A percentile compares a stretch with the other conserved stretches of the same genome.
Evolutionary conservation across 805 yeast genomes (phyloP).

Genomic region (Cyberlindnera saturnus): DNA sequence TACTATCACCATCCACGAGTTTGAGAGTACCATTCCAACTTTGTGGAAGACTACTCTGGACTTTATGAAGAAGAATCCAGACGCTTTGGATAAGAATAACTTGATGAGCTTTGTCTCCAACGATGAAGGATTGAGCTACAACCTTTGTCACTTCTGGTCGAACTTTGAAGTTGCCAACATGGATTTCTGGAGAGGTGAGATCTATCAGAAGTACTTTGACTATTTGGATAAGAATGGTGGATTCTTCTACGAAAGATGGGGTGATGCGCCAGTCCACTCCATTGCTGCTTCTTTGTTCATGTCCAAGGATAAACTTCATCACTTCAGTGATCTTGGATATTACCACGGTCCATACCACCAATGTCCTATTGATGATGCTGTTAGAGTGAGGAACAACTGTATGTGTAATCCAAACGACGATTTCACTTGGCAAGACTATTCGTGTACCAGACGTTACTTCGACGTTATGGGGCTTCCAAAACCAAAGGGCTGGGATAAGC

Average conservation of each 20-base stretch:
- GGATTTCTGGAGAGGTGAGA: conserved; percentile 68
- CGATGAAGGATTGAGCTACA: conserved; percentile 66
- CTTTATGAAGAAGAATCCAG: conserved; percentile 56
- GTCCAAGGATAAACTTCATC: conserved; percentile 64
- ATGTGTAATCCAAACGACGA: conserved; percentile 64
- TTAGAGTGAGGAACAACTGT: conserved; percentile 61
- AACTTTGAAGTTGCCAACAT: conserved; percentile 79
- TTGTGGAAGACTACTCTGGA: conserved; percentile 67
- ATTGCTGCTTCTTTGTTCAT: conserved; percentile 78
- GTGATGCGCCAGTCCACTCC: conserved; percentile 90
- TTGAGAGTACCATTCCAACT: conserved; percentile 63
- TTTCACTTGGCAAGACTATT: conserved; percentile 70
- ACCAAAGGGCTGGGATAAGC: conserved; percentile 68
- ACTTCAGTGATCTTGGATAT: conserved; percentile 82
- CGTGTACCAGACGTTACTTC: conserved; percentile 64
- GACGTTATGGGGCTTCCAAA: conserved; percentile 48
- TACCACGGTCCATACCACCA: conserved; percentile 75
- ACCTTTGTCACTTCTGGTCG: conserved; percentile 88
- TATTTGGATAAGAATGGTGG: conserved; percentile 78
- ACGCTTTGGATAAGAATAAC: conserved; percentile 53
- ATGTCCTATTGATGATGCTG: conserved; percentile 64
- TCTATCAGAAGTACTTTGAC: conserved; percentile 66
- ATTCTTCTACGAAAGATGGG: conserved; percentile 93
- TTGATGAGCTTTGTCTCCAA: conserved; percentile 65
- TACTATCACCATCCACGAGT: conserved; percentile 76